A percentile compares a stretch with the other conserved stretches of the same genome.
Conservation (phyloP, 1,139 yeast genomes). For the Taiozyma onychis region DNA sequence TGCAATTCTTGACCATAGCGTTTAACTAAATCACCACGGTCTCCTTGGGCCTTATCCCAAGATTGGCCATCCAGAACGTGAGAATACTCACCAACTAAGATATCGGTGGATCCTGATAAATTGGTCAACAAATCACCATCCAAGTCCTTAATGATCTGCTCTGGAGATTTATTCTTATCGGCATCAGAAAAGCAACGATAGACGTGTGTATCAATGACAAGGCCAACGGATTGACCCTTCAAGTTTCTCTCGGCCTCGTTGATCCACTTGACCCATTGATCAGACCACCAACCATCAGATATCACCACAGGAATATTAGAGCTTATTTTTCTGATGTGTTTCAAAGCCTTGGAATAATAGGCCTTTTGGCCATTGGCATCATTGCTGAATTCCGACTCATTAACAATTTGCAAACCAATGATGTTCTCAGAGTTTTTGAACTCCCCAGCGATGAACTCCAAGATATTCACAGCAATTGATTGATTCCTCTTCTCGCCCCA, state of each 20-base stretch:
- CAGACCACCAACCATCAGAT: slow-evolving; percentile 94
- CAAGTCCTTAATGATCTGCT: slow-evolving; percentile 55
- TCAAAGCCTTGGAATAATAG: slow-evolving; percentile 67
- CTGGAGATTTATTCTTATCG: slow-evolving; percentile 63
- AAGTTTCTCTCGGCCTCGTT: slow-evolving; percentile 36
- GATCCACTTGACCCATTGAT: slow-evolving; percentile 72
- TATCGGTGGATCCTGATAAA: slow-evolving; percentile 52
- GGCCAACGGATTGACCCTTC: slow-evolving; percentile 39
- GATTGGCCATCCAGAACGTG: slow-evolving; percentile 76
- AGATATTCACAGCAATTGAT: slow-evolving; percentile 41
- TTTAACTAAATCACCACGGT: slow-evolving; percentile 41
- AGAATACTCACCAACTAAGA: slow-evolving; percentile 84
- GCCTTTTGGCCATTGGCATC: slow-evolving; percentile 45
- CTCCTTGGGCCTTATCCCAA: slow-evolving; percentile 51
- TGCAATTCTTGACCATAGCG: slow-evolving; percentile 42
- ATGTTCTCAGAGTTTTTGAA: slow-evolving; percentile 56
- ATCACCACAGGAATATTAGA: slow-evolving; percentile 62
- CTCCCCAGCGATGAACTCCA: slow-evolving; percentile 61
- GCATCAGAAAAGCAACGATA: slow-evolving; percentile 80
- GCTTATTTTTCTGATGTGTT: slow-evolving; percentile 54
- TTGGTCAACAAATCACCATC: slow-evolving; percentile 47
- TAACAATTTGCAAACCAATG: slow-evolving; percentile 77
- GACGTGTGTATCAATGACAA: slow-evolving; percentile 77
- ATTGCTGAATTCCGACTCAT: slow-evolving; percentile 68
- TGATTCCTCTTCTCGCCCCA: slow-evolving; percentile 49